phyloP scores from a whole-genome alignment of 176 grass and related monocot species.

The Oryza australiensis region DNA sequence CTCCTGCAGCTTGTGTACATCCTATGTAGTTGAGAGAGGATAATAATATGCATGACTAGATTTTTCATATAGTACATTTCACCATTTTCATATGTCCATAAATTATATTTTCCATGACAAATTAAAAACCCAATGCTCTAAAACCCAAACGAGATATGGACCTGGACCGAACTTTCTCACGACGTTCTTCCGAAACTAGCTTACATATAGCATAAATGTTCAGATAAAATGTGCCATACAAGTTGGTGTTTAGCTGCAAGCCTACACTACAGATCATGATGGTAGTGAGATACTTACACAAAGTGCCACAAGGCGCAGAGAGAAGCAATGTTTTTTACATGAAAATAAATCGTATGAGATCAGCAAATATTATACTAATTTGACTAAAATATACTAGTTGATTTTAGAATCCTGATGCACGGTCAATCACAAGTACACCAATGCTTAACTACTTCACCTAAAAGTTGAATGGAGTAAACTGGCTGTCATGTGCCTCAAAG shows the following conservation, averaged over 20 bases:
- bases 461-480: slow-evolving; percentile 31
- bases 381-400: too few relatives aligned
- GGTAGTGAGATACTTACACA: neutral
- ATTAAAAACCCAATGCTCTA: neutral
- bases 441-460: slow-evolving; percentile 33
- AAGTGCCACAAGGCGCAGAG: neutral
- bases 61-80: neutral
- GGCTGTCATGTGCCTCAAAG: neutral
- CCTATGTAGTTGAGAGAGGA: slow-evolving; percentile 30
- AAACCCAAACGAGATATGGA: neutral
- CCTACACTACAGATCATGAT: neutral
- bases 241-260: too few relatives aligned
- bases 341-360: neutral
- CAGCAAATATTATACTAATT: neutral
- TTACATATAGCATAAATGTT: neutral
- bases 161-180: neutral
- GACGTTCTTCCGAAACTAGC: slow-evolving; percentile 2
- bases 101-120: neutral
- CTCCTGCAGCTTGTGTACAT: slow-evolving; percentile 33
- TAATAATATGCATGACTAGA: slow-evolving; percentile 25
- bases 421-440: slow-evolving; percentile 22
- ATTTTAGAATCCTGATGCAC: neutral
- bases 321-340: neutral
- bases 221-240: neutral
- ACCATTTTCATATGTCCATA: neutral